A percentile compares a stretch with the other conserved stretches of the same genome.
Conservation (phyloP, 768 basidiomycete genomes). For the Xanthoconium purpureum region DNA sequence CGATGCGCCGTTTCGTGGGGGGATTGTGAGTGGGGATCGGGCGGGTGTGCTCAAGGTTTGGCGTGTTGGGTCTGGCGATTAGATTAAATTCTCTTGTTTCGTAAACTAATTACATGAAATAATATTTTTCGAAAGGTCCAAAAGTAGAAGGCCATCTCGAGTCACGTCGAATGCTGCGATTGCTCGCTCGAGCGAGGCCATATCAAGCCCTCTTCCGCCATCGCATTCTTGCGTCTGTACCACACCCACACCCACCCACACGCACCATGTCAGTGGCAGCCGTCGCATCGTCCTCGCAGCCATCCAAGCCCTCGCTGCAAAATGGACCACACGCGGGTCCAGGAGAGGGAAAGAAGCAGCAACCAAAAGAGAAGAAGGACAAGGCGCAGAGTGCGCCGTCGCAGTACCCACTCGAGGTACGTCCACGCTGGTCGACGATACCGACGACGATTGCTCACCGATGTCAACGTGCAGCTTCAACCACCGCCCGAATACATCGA, state of each 20-base stretch:
- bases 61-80: slow-evolving; percentile 60
- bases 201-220: slow-evolving; percentile 23
- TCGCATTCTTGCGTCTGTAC: slow-evolving; percentile 7
- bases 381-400: slow-evolving; percentile 34
- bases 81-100: not conserved
- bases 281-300: slow-evolving; percentile 53
- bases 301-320: slow-evolving; percentile 39
- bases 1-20: slow-evolving; percentile 90
- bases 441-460: not conserved
- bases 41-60: slow-evolving; percentile 90
- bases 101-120: not conserved
- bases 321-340: slow-evolving; percentile 39
- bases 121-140: slow-evolving; percentile 17
- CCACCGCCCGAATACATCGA: slow-evolving; percentile 87
- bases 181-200: slow-evolving; percentile 31
- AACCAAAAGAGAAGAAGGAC: slow-evolving; percentile 45
- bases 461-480: slow-evolving; percentile 52
- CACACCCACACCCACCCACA: not conserved
- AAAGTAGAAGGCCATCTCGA: slow-evolving; percentile 17
- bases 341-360: slow-evolving; percentile 33
- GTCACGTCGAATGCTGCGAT: slow-evolving; percentile 33
- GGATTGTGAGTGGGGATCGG: slow-evolving; percentile 88
- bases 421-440: not conserved
- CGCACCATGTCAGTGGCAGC: slow-evolving; percentile 48
- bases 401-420: slow-evolving; percentile 64